Evolutionary conservation across 208 protist genomes (phyloP).

Genomic region (Lotmaria passim): DNA sequence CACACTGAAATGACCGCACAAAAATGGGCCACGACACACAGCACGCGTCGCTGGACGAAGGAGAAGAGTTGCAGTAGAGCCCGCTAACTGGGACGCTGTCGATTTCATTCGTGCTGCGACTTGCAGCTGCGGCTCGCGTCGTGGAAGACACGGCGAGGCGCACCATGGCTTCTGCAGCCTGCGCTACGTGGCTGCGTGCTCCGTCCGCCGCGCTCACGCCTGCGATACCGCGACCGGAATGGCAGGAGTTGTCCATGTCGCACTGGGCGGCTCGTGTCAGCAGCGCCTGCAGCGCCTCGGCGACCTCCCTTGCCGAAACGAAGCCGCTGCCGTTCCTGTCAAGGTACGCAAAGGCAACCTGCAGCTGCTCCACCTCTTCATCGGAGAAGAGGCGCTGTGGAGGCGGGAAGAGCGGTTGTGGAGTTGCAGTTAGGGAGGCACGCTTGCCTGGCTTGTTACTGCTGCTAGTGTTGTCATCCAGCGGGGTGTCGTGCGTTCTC

Average conservation of each 20-base stretch:
- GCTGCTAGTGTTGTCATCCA: background rate
- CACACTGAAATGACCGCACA: conserved; percentile 34
- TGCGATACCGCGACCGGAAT: background rate
- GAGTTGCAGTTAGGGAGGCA: background rate
- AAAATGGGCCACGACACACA: conserved; percentile 32
- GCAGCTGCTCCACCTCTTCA: conserved; percentile 22
- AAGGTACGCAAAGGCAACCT: conserved; percentile 18
- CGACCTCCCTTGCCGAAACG: conserved; percentile 8
- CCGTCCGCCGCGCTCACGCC: background rate
- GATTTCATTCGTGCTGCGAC: background rate
- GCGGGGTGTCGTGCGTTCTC: conserved; percentile 14
- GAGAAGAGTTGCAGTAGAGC: background rate
- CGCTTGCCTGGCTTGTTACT: background rate
- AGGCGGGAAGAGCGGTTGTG: background rate
- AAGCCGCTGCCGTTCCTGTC: conserved; percentile 20
- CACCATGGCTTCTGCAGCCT: conserved; percentile 30
- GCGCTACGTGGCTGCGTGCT: background rate
- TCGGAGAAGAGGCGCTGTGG: conserved; percentile 25
- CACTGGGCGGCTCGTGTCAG: background rate
- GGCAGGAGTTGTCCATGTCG: background rate
- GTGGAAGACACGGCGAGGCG: conserved; percentile 10
- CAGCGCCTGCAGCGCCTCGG: conserved; percentile 19
- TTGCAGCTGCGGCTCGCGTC: background rate
- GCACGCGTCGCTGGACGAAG: background rate
- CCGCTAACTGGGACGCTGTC: background rate